Evolutionary conservation across 495 filamentous ascomycete species (phyloP).

Genomic region (Trichoderma asperelloides): DNA sequence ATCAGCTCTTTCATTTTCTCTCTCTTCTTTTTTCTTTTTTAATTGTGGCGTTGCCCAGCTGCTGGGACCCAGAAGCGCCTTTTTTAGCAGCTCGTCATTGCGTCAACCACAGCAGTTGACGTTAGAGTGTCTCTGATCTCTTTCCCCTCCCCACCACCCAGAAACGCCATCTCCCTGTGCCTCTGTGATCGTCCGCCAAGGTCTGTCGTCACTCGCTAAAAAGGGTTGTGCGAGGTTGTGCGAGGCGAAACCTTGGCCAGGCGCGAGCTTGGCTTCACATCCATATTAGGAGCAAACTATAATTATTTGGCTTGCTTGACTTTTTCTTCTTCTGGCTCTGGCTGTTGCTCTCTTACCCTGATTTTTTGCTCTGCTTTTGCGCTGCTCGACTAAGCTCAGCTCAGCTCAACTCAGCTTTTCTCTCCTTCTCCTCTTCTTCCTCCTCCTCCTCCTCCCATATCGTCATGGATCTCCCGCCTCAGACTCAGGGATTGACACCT

Average conservation of each 20-base stretch:
- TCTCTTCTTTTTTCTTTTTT: not conserved
- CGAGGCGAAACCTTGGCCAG: slow-evolving; percentile 7
- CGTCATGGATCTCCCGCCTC: not conserved
- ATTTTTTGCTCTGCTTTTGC: not conserved
- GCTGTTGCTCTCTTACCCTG: not conserved
- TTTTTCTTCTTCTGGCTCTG: not conserved
- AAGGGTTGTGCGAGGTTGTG: not conserved
- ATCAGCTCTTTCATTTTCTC: not conserved
- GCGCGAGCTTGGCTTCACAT: not conserved
- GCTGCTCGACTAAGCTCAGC: not conserved
- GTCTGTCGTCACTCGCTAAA: slow-evolving; percentile 4
- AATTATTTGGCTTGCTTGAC: not conserved
- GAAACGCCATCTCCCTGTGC: not conserved
- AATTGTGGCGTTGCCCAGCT: not conserved
- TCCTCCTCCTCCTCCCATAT: not conserved
- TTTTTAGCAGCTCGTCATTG: not conserved
- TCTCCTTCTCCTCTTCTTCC: not conserved
- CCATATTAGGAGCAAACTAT: not conserved
- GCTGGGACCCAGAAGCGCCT: not conserved
- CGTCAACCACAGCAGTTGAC: not conserved
- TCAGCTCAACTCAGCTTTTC: not conserved
- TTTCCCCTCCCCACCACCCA: slow-evolving; percentile 1
- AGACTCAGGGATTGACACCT: not conserved
- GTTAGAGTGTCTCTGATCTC: not conserved
- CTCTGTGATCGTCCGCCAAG: not conserved